A percentile compares a stretch with the other conserved stretches of the same genome.
phyloP scores from a whole-genome alignment of 2,329 filamentous ascomycete species.

The Diaporthe ilicicola region DNA sequence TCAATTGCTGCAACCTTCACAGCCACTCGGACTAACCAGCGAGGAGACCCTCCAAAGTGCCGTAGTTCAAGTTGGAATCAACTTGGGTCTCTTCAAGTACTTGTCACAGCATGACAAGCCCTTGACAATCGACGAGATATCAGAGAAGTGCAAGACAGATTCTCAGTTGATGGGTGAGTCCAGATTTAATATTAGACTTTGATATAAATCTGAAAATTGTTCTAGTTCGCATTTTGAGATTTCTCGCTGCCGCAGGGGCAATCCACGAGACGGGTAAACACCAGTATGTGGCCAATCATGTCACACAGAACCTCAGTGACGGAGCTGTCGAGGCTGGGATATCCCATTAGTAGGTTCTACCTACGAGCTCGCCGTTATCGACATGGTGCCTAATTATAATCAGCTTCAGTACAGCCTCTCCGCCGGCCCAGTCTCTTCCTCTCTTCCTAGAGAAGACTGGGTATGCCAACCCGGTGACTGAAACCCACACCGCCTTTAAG shows the following conservation, averaged over 20 bases:
- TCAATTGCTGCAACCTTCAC: neutral
- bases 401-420: neutral
- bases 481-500: slow-evolving; percentile 35
- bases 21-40: neutral
- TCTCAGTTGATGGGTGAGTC: neutral
- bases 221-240: neutral
- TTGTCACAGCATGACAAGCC: neutral
- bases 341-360: neutral
- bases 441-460: slow-evolving; percentile 30
- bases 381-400: too few species aligned
- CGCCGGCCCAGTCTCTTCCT: slow-evolving; percentile 29
- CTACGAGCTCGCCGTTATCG: too few species aligned
- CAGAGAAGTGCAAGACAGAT: neutral
- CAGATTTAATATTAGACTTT: neutral
- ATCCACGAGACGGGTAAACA: neutral
- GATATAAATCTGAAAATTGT: neutral
- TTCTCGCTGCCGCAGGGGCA: neutral
- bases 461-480: slow-evolving; percentile 35
- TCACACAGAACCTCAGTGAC: neutral
- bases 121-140: neutral
- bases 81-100: neutral
- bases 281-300: neutral
- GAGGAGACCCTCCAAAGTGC: neutral
- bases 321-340: neutral
- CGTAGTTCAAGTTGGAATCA: neutral